Evolutionary conservation across 116 monocot genomes (phyloP), one percentile per base, ranked within the genome.

Genomic region (Trichopus zeylanicus): DNA sequence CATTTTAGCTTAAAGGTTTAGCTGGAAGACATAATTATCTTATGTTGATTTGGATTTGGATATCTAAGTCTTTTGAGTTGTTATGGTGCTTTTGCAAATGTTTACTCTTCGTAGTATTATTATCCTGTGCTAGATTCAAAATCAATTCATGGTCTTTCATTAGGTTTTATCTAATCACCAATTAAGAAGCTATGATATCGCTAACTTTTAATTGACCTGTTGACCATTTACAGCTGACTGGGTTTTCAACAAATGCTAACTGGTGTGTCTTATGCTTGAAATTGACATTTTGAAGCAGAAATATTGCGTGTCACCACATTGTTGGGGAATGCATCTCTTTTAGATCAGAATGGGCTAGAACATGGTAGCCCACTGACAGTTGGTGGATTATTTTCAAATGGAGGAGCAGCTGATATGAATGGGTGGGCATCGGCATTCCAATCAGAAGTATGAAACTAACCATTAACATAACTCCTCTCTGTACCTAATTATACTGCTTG

Each of bases 361-460:
- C 94, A 94, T 86, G 89, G 80, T 89, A 89, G 87, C 74, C 83
- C 81, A 47, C 72, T 89, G 76, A 83, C 53, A 59, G 78, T 77
- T 59, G 87, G 90, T 72, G 90, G 90, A 78, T 74, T 87, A 61
- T 90, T 78, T 89, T 76, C 93, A 23, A 86, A 83, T 78, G 90
- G 75, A 81, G 84, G 82, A 81, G 84, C 79, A 68, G 76, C 73
- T 37, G 70, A 95, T 59, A 77, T 87, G 57, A 95, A 83, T 81
- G 76, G 81, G 48, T 95, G 95, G 95, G 60, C 80, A 60, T 83
- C 89, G 59, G 70, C 83, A 57, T 90, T 87, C 66, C 93, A 85
- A 80, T 72, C 90, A 78, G 95, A 95, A 86, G 95, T 95, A 95
- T 53, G 95, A 78, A 77, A 73, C 87, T 95, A 83, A 90, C 86